Evolutionary conservation across 805 yeast species (phyloP), one percentile per base, ranked within the genome.

Genomic region (Sugiyamaella chiloensis): DNA sequence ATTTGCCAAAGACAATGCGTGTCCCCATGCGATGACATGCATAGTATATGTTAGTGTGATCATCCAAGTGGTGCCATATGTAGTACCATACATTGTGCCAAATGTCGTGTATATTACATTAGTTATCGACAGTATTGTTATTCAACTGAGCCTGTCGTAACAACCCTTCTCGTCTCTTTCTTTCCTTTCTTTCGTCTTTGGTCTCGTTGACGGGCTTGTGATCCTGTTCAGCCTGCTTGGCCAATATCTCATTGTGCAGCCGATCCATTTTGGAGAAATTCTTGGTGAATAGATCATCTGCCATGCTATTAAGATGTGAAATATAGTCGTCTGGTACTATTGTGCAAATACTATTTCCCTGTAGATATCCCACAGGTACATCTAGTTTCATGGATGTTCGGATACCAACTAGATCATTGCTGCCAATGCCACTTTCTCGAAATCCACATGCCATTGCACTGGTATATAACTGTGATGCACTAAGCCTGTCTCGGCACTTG

Each of bases 341-440:
- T 11, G 74, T 56, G 1, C 64, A 58, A 17, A 74, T 40, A 3
- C 4, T 26, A 20, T 42, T 44, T 2, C 17, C 23, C 8, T 39
- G 88, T 40, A 82, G 64, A 55, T 66, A 78, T 0, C 90, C 96
- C 26, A 87, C 76, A 0, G 96, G 96, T 0, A 82, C 72, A 60
- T 88, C 96, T 20, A 88, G 63, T 52, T 79, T 78, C 48, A 88
- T 80, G 3, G 87, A 80, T 36, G 80, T 84, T 53, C 96, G 71
- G 16, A 88, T 66, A 0, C 89, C 96, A 5, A 88, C 95, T 9
- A 83, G 71, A 55, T 80, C 78, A 57, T 87, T 86, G 24, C 81
- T 73, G 5, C 95, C 95, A 40, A 88, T 86, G 0, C 96, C 96
- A 24, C 87, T 76, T 63, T 88, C 96, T 58, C 96, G 73, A 59